A percentile compares a stretch with the other conserved stretches of the same genome.
phyloP scores from a whole-genome alignment of 768 basidiomycete species.

The Amanita pseudoporphyria region DNA sequence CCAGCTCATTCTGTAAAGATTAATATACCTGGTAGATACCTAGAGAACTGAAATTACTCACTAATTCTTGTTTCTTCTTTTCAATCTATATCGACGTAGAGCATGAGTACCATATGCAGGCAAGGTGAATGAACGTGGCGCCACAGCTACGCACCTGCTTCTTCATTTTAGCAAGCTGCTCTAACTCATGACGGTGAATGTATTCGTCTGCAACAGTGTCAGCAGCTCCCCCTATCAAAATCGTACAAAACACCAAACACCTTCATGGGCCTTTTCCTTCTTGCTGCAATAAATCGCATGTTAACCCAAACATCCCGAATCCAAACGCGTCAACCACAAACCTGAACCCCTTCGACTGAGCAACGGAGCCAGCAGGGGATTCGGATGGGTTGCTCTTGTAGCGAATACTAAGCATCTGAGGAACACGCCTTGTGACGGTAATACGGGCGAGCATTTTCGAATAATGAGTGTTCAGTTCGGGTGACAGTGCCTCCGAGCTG shows the following conservation, averaged over 20 bases:
- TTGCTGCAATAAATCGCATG: slow-evolving; percentile 28
- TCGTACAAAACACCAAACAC: not conserved
- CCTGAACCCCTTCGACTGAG: slow-evolving; percentile 47
- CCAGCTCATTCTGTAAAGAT: slow-evolving; percentile 14
- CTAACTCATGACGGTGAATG: slow-evolving; percentile 40
- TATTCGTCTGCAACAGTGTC: slow-evolving; percentile 37
- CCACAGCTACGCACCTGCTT: slow-evolving; percentile 27
- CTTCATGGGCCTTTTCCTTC: slow-evolving; percentile 56
- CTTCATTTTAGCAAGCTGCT: slow-evolving; percentile 43
- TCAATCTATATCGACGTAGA: slow-evolving; percentile 16
- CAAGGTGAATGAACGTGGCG: not conserved
- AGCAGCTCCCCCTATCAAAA: slow-evolving; percentile 1
- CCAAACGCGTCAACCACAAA: slow-evolving; percentile 13
- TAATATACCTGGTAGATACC: not conserved
- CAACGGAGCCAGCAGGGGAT: slow-evolving; percentile 38
- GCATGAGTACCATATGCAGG: not conserved
- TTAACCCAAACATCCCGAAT: slow-evolving; percentile 2
- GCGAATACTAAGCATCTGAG: slow-evolving; percentile 21
- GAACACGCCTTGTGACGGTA: slow-evolving; percentile 26
- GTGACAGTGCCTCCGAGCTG: not conserved
- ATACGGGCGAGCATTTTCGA: slow-evolving; percentile 33
- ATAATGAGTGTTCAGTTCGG: slow-evolving; percentile 13
- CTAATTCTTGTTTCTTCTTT: slow-evolving; percentile 21
- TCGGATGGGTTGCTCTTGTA: slow-evolving; percentile 22
- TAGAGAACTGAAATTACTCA: slow-evolving; percentile 5